Evolutionary conservation across 2,329 filamentous ascomycete species (phyloP), one percentile per base, ranked within the genome.

Genomic region (Paecilomyces dactylethromorphus): DNA sequence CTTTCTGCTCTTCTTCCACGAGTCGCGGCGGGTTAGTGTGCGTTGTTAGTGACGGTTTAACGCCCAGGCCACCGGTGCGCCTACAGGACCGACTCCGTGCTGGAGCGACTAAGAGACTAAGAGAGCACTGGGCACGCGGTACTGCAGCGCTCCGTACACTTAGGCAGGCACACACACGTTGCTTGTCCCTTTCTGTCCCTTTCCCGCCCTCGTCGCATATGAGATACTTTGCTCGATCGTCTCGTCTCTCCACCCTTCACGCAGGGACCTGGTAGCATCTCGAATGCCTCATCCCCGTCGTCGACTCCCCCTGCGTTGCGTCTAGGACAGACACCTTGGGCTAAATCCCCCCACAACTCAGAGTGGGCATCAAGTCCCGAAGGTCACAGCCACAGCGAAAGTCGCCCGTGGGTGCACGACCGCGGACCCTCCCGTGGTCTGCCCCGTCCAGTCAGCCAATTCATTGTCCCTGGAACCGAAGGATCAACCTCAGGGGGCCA

Each of bases 401-500:
- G 21, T 52, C 50, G 50, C 18, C 24, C 50, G 21, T 52, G 21
- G 21, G 50, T 52, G 21, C 35, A 45, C 39, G 39, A 45, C 50
- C 50, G 21, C 50, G 50, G 50, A 52, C 50, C 50, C 50, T 52
- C 50, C 50, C 50, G 50, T 29, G 35, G 35, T 45, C 35, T 13
- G n/a, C 39, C 50, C 50, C 50, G 50, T 29, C 50, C 50, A 52
- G 22, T 52, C 50, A 29, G 22, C 50, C 22, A 52, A 29, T 52
- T 52, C 50, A 52, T 52, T 52, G 50, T 52, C 26, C 50, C 50
- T 52, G 50, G 50, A n/a, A 52, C 50, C 26, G 50, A 52, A 52
- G 50, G 50, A 52, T 52, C 50, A 52, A 52, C 50, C 50, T 52
- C 50, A 52, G 50, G 50, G 39, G 50, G 50, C 50, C 50, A 52